These are phyloP conservation scores for Boletus pseudo-olivaceus DNA, from an alignment of 768 basidiomycete genomes.

Conservation along the genomic window DNA sequence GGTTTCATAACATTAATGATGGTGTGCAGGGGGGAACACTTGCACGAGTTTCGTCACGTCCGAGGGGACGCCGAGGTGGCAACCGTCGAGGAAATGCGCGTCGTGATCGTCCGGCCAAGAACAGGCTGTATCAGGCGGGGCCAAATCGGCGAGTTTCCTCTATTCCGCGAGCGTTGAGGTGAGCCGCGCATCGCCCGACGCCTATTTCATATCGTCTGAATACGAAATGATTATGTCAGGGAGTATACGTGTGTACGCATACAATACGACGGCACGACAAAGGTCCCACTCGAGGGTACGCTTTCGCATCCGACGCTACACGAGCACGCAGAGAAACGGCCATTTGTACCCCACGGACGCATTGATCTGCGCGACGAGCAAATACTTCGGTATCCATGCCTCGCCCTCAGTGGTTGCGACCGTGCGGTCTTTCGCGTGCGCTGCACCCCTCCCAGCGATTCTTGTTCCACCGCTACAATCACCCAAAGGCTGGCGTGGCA, in stretches of 20 bases:
- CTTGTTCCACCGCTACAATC: too few species aligned
- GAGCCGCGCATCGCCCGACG: neutral
- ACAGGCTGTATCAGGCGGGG: neutral
- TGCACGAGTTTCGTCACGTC: constrained; percentile 8
- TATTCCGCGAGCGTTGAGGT: neutral
- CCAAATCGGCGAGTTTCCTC: neutral
- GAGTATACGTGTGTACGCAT: neutral
- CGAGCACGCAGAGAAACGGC: neutral
- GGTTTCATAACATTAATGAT: neutral
- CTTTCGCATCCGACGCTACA: too few species aligned
- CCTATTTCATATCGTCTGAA: neutral
- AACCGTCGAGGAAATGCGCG: neutral
- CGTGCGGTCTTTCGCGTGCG: too few species aligned
- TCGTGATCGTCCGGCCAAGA: neutral
- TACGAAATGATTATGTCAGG: neutral
- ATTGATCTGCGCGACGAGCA: too few species aligned
- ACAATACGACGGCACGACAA: neutral
- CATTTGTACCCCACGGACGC: too few species aligned
- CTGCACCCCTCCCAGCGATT: too few species aligned
- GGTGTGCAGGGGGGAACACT: constrained; percentile 1
- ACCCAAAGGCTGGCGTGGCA: too few species aligned
- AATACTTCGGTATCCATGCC: too few species aligned
- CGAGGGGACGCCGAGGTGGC: neutral
- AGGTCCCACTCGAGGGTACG: neutral
- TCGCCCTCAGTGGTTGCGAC: too few species aligned